Percentiles rank a stretch among this genome's conserved stretches.
These are phyloP conservation scores for Cucumis sativus DNA, from an alignment of 306 rosid genomes.

Conservation along the genomic window DNA sequence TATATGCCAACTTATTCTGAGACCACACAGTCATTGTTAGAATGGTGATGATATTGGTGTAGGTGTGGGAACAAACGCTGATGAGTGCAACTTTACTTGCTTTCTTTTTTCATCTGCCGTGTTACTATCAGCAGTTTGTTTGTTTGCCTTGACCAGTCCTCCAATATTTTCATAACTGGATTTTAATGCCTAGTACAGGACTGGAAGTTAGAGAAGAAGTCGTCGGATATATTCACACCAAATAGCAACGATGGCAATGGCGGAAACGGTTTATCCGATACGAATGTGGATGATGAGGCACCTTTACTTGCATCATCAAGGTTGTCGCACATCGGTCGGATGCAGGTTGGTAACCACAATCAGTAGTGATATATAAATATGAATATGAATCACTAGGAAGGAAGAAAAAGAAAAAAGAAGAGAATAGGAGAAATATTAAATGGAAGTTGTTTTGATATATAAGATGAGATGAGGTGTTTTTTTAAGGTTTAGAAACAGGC, in stretches of 20 bases:
- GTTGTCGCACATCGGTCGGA: conserved; percentile 62
- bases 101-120: not conserved
- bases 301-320: conserved; percentile 70
- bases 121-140: not conserved
- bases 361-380: conserved; percentile 19
- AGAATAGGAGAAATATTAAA: not conserved
- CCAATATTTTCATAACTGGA: not conserved
- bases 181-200: conserved; percentile 36
- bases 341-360: conserved; percentile 35
- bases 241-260: conserved; percentile 17
- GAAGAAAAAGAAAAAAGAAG: not conserved
- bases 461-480: not conserved
- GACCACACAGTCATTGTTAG: not conserved
- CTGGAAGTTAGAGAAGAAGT: conserved; percentile 85
- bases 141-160: not conserved
- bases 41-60: not conserved
- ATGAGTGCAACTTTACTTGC: not conserved
- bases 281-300: conserved; percentile 47
- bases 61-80: not conserved
- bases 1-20: not conserved
- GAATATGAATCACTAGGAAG: not conserved
- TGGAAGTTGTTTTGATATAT: not conserved
- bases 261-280: conserved; percentile 20
- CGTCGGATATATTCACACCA: conserved; percentile 49
- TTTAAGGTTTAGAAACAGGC: not conserved